Conservation (phyloP, 176 grass and related monocot genomes). For the Zizania latifolia region DNA sequence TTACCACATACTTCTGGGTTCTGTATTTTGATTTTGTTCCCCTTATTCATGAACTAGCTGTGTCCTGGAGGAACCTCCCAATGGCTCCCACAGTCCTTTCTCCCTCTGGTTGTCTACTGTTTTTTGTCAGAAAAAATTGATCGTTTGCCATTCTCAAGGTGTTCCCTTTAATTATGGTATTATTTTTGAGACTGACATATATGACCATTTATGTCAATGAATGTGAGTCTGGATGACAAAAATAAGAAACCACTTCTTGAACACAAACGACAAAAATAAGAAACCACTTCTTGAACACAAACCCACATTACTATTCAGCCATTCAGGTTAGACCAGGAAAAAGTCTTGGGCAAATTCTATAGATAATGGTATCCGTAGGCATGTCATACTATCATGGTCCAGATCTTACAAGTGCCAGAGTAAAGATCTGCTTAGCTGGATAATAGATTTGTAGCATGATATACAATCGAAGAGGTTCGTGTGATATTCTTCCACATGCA, state of each 20-base stretch:
- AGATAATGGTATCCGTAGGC: neutral
- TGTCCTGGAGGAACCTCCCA: neutral
- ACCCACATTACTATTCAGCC: neutral
- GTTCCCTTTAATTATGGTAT: too few species aligned
- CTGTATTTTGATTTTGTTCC: neutral
- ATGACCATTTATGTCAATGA: too few species aligned
- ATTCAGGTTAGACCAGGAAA: neutral
- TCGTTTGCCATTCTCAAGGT: too few species aligned
- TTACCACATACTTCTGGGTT: neutral
- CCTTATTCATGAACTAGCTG: neutral
- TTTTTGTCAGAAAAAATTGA: too few species aligned
- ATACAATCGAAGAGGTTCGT: too few species aligned
- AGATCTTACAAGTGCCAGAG: neutral
- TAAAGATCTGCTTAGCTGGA: neutral
- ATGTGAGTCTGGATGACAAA: too few species aligned
- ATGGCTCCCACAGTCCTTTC: neutral
- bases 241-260: too few species aligned
- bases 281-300: constrained; percentile 2
- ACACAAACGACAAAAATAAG: too few species aligned
- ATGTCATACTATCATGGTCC: neutral
- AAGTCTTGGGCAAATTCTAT: neutral
- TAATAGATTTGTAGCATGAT: neutral
- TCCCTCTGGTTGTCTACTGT: neutral
- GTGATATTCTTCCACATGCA: neutral
- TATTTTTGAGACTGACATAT: too few species aligned